Conservation (phyloP, 2,329 filamentous ascomycete species). For the Claviceps citrina region DNA sequence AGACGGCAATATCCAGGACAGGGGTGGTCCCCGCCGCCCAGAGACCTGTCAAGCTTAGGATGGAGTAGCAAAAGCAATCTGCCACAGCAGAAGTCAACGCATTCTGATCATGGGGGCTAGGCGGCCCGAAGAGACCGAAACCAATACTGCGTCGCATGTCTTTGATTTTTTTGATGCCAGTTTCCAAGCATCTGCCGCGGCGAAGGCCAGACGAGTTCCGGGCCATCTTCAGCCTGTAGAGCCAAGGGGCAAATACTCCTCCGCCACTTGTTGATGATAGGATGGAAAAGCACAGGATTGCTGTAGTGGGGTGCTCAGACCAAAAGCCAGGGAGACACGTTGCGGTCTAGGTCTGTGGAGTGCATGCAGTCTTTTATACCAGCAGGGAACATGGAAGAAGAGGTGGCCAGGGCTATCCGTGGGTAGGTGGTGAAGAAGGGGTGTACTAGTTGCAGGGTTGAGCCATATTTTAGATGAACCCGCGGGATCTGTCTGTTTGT, state of each 20-base stretch:
- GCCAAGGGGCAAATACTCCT: slow-evolving; percentile 1
- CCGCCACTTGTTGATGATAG: slow-evolving; percentile 1
- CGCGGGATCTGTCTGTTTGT: background rate
- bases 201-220: background rate
- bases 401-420: slow-evolving; percentile 6
- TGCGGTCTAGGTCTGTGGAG: slow-evolving; percentile 11
- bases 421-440: slow-evolving; percentile 9
- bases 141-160: background rate
- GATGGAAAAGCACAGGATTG: background rate
- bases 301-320: slow-evolving; percentile 2
- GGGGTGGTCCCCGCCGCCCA: slow-evolving; percentile 1
- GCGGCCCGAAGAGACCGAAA: background rate
- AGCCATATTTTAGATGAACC: slow-evolving; percentile 14
- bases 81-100: background rate
- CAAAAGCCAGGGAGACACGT: slow-evolving; percentile 7
- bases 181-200: slow-evolving; percentile 4
- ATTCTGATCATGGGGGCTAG: background rate
- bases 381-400: slow-evolving; percentile 5
- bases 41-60: background rate
- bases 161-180: background rate
- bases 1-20: slow-evolving; percentile 7
- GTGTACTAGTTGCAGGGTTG: slow-evolving; percentile 17
- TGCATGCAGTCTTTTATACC: background rate
- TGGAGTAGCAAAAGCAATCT: background rate
- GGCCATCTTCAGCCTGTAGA: background rate